Base-by-base conservation (phyloP, 164 flowering plant species). In the Akebia trifoliata region DNA sequence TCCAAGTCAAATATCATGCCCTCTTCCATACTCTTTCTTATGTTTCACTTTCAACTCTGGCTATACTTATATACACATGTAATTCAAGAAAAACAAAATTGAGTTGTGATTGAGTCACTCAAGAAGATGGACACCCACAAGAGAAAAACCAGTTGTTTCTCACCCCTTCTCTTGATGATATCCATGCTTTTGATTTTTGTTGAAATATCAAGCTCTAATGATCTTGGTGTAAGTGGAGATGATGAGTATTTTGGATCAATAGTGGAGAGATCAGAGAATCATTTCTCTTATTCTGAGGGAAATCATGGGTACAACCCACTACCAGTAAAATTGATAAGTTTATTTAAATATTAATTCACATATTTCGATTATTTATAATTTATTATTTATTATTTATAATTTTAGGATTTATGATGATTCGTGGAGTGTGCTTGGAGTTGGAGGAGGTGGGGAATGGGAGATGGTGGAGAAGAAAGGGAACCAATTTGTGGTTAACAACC, bases 381-480 rank as follows among this genome's bases (percentile, higher is more conserved):
- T 52, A 20, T 4, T 1, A 20, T 32, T 35, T 10, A 4, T 56
- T 56, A 3, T 42, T 18, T 11, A 21, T 36, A 1, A 10, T 51
- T 53, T 25, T 57, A 77, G 83, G 75, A 46, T 43, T 60, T 17
- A 29, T 63, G 77, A 63, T 5, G n/a, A n/a, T n/a, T n/a, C n/a
- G n/a, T n/a, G n/a, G n/a, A n/a, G n/a, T n/a, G n/a, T n/a, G n/a
- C n/a, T n/a, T n/a, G n/a, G n/a, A n/a, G 4, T 42, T 59, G 68
- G 32, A 25, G 90, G 69, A 37, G 88, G 64, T 21, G 85, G 77
- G 5, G 69, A 64, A 49, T 92, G 98, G 98, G 50, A 35, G 32
- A 83, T 89, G 95, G 95, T 86, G 73, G 55, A 67, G 71, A 92
- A 51, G 75, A 82, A 80, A 55, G 92, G 95, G 40, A 80, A 71